Base-by-base conservation (phyloP, 176 grass and related monocot genomes). In the barley (Hordeum vulgare) region DNA sequence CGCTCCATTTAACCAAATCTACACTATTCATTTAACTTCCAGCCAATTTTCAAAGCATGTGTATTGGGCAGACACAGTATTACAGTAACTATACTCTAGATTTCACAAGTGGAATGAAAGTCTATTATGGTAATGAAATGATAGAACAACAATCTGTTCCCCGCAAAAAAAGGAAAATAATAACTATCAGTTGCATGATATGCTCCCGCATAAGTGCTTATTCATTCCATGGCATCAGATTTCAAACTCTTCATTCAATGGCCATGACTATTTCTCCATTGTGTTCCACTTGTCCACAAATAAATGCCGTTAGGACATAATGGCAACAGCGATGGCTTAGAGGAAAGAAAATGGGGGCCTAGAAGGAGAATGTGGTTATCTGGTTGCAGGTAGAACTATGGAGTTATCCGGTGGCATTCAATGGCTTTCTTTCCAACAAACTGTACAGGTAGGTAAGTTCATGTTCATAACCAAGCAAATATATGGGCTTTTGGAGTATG, bases 11-110 rank as follows among this genome's bases (percentile, higher is more conserved):
- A 7, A 68, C 24, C 57, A 81, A 27, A 49, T 53, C 39, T 44
- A 63, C 31, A 26, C 12, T 26, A 88, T 21, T 83, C 70, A 65
- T 35, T 80, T 24, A 83, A 78, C 6, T 63, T 78, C 6, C 18
- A 39, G 26, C n/a, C 9, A 72, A 56, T 58, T 35, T 57, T 37
- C 7, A 70, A 58, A 77, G 42, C n/a, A 62, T 37, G 37, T 23
- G 36, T 53, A 12, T 39, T n/a, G 51, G 39, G 51, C 36, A 64
- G n/a, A 74, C 7, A 83, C 39, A 57, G 66, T 49, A 86, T 10
- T 51, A 66, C 20, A 24, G 20, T 35, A 34, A 80, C 28, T 80
- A 49, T 60, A 13, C 12, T 34, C 5, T 40, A 21, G 29, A 36
- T 36, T 58, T 76, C 29, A 58, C 8, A 1, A 57, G 51, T 75